These are phyloP conservation scores for Penicillium sp. DNA, from an alignment of 2,329 filamentous ascomycete species.

Conservation along the genomic window DNA sequence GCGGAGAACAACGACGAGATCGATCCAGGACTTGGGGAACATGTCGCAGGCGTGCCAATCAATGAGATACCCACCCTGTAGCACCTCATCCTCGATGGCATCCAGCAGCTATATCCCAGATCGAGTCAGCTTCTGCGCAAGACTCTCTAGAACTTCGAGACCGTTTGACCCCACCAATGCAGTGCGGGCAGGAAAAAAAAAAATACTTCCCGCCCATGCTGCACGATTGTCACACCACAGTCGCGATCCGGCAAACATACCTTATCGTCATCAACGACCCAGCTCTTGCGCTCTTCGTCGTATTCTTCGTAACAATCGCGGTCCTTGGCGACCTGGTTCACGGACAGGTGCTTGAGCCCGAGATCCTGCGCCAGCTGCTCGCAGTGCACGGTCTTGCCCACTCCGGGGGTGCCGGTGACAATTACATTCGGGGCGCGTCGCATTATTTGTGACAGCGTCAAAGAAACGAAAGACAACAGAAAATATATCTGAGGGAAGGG, in stretches of 20 bases:
- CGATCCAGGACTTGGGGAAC: constrained; percentile 90
- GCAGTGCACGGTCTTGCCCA: constrained; percentile 92
- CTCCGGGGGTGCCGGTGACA: constrained; percentile 90
- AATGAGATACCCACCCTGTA: constrained; percentile 79
- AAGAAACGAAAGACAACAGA: neutral
- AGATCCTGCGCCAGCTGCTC: constrained; percentile 74
- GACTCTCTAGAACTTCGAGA: neutral
- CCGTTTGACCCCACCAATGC: neutral
- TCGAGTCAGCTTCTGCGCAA: neutral
- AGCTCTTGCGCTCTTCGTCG: constrained; percentile 80
- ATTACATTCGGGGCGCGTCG: constrained; percentile 74
- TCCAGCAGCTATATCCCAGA: constrained; percentile 64
- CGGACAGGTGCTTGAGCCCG: constrained; percentile 75
- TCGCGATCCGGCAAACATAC: constrained; percentile 45
- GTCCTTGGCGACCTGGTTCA: constrained; percentile 92
- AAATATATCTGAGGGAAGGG: neutral
- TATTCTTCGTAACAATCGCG: constrained; percentile 81
- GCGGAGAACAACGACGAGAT: constrained; percentile 87
- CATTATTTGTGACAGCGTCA: constrained; percentile 27
- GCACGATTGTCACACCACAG: neutral
- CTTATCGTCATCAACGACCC: constrained; percentile 96
- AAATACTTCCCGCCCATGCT: neutral
- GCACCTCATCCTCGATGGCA: constrained; percentile 77
- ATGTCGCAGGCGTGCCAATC: constrained; percentile 98
- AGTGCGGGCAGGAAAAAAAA: neutral